Conservation (phyloP, 805 yeast genomes). For the Wickerhamomyces hampshirensis region DNA sequence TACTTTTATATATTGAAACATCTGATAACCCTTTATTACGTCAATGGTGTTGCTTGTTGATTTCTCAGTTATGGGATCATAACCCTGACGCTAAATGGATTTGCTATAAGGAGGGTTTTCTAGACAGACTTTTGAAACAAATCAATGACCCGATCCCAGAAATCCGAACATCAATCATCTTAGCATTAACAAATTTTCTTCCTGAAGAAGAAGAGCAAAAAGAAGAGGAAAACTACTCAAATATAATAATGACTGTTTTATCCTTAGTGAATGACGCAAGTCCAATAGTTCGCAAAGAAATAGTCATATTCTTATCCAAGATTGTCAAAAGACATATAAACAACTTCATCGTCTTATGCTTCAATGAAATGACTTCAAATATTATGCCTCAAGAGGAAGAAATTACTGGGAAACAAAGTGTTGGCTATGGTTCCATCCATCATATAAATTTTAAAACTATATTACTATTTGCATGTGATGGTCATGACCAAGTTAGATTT, state of each 20-base stretch:
- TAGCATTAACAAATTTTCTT: slow-evolving; percentile 66
- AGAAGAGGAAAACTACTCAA: slow-evolving; percentile 58
- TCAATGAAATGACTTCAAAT: slow-evolving; percentile 50
- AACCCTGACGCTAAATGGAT: slow-evolving; percentile 73
- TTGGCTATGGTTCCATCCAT: slow-evolving; percentile 85
- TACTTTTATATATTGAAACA: slow-evolving; percentile 58
- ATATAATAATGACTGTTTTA: slow-evolving; percentile 63
- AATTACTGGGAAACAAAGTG: slow-evolving; percentile 45
- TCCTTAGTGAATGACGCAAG: slow-evolving; percentile 81
- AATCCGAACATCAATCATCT: slow-evolving; percentile 78
- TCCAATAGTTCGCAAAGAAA: slow-evolving; percentile 81
- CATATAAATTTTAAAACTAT: slow-evolving; percentile 85
- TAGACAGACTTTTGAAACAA: slow-evolving; percentile 50
- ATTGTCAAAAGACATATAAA: slow-evolving; percentile 65
- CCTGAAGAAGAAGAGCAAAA: slow-evolving; percentile 43
- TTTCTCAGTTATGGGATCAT: slow-evolving; percentile 71
- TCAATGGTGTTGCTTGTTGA: slow-evolving; percentile 85
- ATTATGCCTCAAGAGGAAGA: slow-evolving; percentile 10
- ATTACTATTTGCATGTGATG: slow-evolving; percentile 78
- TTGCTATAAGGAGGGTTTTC: slow-evolving; percentile 57
- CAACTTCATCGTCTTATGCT: slow-evolving; percentile 83
- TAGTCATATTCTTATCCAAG: slow-evolving; percentile 69
- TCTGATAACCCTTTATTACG: slow-evolving; percentile 82
- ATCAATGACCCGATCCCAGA: slow-evolving; percentile 92
- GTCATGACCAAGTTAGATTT: slow-evolving; percentile 73